Percentiles rank a stretch among this genome's conserved stretches.
Evolutionary conservation across 208 protist species (phyloP).

Genomic region (Trypanosoma theileri): DNA sequence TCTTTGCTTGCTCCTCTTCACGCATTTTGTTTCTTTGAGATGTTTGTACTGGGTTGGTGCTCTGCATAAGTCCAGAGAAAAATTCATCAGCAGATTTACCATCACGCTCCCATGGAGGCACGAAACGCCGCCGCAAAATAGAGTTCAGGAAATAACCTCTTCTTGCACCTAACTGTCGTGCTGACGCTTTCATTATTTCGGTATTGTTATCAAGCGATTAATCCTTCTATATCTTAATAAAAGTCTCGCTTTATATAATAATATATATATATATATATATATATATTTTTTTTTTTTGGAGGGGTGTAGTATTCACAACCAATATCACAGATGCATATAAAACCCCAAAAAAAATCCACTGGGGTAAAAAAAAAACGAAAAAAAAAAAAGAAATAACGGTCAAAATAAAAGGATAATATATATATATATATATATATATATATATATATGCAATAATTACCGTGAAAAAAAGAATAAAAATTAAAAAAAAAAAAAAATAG

Average conservation of each 20-base stretch:
- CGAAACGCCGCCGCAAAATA: constrained; percentile 53
- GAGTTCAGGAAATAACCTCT: constrained; percentile 3
- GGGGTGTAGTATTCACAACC: no score
- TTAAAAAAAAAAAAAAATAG: constrained; percentile 9
- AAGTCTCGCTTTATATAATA: no score
- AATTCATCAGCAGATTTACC: constrained; percentile 82
- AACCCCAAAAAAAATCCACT: no score
- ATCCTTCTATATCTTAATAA: no score
- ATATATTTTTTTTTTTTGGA: no score
- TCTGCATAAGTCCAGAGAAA: constrained; percentile 68
- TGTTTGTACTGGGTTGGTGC: constrained; percentile 67
- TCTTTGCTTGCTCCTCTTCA: constrained; percentile 28
- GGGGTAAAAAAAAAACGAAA: constrained; percentile 19
- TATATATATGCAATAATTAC: no score
- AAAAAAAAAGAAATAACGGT: not conserved
- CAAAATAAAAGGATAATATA: no score
- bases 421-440: no score
- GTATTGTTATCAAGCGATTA: not conserved
- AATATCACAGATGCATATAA: no score
- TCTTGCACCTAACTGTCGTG: not conserved
- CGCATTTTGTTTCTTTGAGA: constrained; percentile 34
- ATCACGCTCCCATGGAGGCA: constrained; percentile 84
- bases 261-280: no score
- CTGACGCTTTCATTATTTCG: not conserved
- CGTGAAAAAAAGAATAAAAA: constrained; percentile 6